These are phyloP conservation scores for Helianthus annuus DNA, from an alignment of 129 eudicot genomes.

Conservation along the genomic window DNA sequence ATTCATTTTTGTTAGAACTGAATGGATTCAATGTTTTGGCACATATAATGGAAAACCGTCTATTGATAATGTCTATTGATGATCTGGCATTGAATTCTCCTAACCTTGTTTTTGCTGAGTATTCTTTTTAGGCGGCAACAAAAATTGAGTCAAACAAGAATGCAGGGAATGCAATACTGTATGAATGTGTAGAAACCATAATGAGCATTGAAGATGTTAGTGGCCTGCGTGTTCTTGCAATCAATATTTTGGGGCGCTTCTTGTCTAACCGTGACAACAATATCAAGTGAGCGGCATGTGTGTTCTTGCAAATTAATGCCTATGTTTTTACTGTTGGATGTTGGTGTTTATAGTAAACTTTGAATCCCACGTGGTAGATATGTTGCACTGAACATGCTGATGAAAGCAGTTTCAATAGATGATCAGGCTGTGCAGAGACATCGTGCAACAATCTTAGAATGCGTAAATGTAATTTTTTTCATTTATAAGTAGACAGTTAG, in stretches of 20 bases:
- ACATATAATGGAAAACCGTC: constrained; percentile 1
- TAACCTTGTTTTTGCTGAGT: constrained; percentile 26
- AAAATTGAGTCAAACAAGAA: constrained; percentile 98
- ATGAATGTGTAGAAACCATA: too few species aligned
- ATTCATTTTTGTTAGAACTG: not conserved
- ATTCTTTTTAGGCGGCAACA: constrained; percentile 75
- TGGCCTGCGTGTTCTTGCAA: too few species aligned
- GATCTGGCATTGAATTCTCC: constrained; percentile 14
- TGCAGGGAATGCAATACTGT: too few species aligned
- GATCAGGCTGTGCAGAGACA: constrained; percentile 99
- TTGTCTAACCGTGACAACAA: too few species aligned
- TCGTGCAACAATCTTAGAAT: constrained; percentile 90
- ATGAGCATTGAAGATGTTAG: too few species aligned
- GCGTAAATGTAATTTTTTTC: constrained; percentile 75
- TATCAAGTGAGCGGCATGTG: too few species aligned
- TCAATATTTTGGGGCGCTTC: too few species aligned
- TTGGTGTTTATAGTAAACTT: too few species aligned
- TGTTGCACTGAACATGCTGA: too few species aligned
- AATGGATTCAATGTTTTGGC: constrained; percentile 6
- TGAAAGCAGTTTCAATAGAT: constrained; percentile 74
- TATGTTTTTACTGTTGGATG: too few species aligned
- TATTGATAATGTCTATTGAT: constrained; percentile 18
- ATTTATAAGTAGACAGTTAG: not conserved
- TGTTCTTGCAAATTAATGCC: too few species aligned
- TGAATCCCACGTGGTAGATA: too few species aligned